These are phyloP conservation scores for Curvularia spicifera DNA, from an alignment of 2,329 filamentous ascomycete species.

Conservation along the genomic window DNA sequence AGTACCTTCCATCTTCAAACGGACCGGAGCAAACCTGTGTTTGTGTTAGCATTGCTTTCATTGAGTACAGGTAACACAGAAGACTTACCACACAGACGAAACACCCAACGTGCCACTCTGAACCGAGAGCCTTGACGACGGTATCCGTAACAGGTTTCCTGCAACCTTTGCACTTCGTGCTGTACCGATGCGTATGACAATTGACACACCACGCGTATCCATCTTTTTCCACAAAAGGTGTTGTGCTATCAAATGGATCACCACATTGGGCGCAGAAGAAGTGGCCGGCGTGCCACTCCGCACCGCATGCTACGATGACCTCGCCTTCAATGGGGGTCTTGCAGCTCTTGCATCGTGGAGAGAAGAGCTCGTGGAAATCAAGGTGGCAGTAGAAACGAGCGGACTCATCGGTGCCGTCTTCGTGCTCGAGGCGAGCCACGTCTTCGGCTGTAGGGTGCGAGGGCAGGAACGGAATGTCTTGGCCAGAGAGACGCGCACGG, in stretches of 20 bases:
- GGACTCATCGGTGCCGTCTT: constrained; percentile 67
- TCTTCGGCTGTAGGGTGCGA: constrained; percentile 62
- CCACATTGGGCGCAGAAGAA: constrained; percentile 99
- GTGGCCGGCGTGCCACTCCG: constrained; percentile 96
- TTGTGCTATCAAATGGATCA: constrained; percentile 70
- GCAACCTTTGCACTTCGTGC: constrained; percentile 87
- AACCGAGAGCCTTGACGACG: constrained; percentile 85
- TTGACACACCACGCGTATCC: constrained; percentile 96
- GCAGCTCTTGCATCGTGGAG: constrained; percentile 92
- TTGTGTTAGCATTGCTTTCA: background rate
- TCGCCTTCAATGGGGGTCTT: constrained; percentile 96
- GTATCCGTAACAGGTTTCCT: constrained; percentile 83
- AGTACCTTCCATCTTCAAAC: constrained; percentile 69
- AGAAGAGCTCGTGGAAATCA: constrained; percentile 97
- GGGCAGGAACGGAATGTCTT: constrained; percentile 55
- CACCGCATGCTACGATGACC: constrained; percentile 88
- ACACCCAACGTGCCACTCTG: constrained; percentile 92
- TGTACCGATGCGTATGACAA: constrained; percentile 91
- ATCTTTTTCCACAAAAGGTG: constrained; percentile 95
- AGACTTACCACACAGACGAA: constrained; percentile 75
- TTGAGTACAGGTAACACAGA: background rate
- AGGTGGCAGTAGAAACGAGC: constrained; percentile 95
- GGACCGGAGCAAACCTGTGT: constrained; percentile 64
- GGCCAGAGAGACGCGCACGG: constrained; percentile 61
- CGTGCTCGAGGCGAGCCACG: constrained; percentile 60